Evolutionary conservation across 495 filamentous ascomycete genomes (phyloP).

Genomic region (Aspergillus diversus): DNA sequence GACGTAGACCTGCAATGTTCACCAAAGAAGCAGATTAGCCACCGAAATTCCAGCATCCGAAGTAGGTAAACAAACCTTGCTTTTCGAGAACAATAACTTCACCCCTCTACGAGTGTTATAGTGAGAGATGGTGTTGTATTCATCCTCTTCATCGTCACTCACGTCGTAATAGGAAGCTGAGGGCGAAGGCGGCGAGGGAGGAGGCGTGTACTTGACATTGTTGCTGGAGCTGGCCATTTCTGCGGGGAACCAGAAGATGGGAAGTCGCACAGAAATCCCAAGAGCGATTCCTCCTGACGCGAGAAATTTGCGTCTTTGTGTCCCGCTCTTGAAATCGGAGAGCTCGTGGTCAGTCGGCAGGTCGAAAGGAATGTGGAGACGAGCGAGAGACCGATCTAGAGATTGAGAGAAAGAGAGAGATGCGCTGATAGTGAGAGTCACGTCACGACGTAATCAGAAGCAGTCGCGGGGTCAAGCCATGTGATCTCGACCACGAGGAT

Average conservation of each 20-base stretch:
- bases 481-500: conserved; percentile 5
- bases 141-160: conserved; percentile 94
- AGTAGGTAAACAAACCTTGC: conserved; percentile 65
- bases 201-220: conserved; percentile 45
- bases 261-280: conserved; percentile 1
- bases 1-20: conserved; percentile 77
- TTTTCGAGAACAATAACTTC: conserved; percentile 95
- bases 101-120: conserved; percentile 79
- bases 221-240: conserved; percentile 34
- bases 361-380: conserved; percentile 7
- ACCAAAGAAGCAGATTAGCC: background rate
- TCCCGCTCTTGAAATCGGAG: background rate
- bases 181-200: conserved; percentile 67
- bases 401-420: conserved; percentile 2
- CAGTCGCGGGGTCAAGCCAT: conserved; percentile 13
- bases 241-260: conserved; percentile 10
- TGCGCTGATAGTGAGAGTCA: conserved; percentile 8
- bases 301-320: background rate
- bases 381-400: background rate
- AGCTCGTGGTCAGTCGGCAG: background rate
- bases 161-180: conserved; percentile 93
- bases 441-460: conserved; percentile 24
- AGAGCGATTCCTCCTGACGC: background rate
- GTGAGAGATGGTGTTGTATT: conserved; percentile 94
- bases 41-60: background rate